Base-by-base conservation (phyloP, 768 basidiomycete genomes). In the Kwoniella sp. region DNA sequence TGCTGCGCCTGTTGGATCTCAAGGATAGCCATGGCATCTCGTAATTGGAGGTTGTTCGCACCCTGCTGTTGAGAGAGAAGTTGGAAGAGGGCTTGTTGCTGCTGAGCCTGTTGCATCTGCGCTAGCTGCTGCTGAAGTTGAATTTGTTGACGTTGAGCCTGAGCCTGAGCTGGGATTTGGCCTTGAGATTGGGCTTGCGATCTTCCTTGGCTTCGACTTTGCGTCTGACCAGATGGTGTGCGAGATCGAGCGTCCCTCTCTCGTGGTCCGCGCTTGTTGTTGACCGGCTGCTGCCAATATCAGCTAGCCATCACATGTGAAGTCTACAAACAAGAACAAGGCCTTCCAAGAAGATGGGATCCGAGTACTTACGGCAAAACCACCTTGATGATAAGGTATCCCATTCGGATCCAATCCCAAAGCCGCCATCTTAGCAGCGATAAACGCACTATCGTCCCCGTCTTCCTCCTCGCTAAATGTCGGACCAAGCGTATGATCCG, bases 401-500 rank as follows among this genome's bases (percentile, higher is more conserved):
- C 40, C 66, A 36, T 50, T 63, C 8, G 61, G 66, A 52, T 67
- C 60, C 57, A 67, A 21, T 10, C 66, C 66, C 33, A 67, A 49
- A 3, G 47, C 47, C n/a, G 65, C 68, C 73, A 74, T 74, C 55
- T 70, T 68, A 9, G 61, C 48, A 24, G 73, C 70, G 29, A 74
- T 72, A 47, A 67, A 74, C 46, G 63, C 70, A 13, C 70, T 62
- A 56, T 74, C 73, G 54, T 74, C 73, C 4, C 70, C 73, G 54
- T 74, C 73, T 57, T 72, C 73, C 25, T 74, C 73, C 19, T 71
- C 70, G 40, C 68, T 69, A 56, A 74, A 74, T 1, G 60, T 68
- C 2, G 73, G 73, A 24, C 73, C 73, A 5, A 74, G 64, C 10
- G 73, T 74, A 52, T 70, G 69, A 47, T 64, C 62, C 33, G 62